Evolutionary conservation across 306 rosid genomes (phyloP), one percentile per base, ranked within the genome.

Genomic region (Sindora glabra): DNA sequence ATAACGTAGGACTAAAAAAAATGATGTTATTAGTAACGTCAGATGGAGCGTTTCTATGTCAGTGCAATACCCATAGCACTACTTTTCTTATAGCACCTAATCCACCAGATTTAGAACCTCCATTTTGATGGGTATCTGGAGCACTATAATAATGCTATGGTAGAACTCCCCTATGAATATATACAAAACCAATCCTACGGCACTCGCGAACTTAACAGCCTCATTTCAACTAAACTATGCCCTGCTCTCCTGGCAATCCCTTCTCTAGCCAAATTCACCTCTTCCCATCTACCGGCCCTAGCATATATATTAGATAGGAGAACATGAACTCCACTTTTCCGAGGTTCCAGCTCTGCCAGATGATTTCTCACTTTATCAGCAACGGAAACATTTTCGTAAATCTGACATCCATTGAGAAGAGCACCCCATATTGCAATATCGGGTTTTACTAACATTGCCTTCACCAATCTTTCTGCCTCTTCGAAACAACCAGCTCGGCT

Each of bases 221-320:
- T 78, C 78, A 64, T 56, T 74, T 85, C 86, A 47, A 86, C 77
- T 58, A 78, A 60, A 63, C 97, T 86, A 50, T 70, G 80, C 27
- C 95, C 97, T 50, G 61, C 64, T 57, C 56, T 78, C 86, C 84
- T 90, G 19, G 73, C 64, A 33, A 80, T 70, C 64, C 68, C 44
- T 44, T 78, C 76, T 72, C 95, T 86, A 29, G 88, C 68, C 62
- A 65, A 22, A 40, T 78, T 72, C 34, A 75, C 89, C 42, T 84
- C 86, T 65, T 86, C 78, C 97, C 95, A 86, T 65, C 56, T 74
- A 17, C 86, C 74, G 10, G 84, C 90, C 44, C 56, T 76, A 11
- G 95, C 90, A 68, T 80, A 82, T 75, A 86, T 86, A 60, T 89
- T 90, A 17, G 95, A 84, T 18, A 90, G 71, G 65, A 86, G 84